Evolutionary conservation across 495 filamentous ascomycete species (phyloP), one percentile per base, ranked within the genome.

Genomic region (Hyaloscypha finlandica): DNA sequence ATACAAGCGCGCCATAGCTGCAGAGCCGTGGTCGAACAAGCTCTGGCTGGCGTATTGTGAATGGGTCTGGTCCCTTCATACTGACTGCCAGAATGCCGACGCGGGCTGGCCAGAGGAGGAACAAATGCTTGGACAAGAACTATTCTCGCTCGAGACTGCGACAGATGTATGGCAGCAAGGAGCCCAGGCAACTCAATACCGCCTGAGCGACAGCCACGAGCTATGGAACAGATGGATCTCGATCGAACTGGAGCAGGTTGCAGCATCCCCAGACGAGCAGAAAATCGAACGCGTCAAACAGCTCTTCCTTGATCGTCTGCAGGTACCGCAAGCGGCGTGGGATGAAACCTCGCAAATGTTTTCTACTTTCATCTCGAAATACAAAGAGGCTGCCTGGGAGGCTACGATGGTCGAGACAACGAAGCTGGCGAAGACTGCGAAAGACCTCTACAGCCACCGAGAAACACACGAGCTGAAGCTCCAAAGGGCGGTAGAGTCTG

Each of bases 41-140:
- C 82, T 99, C 19, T 99, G 96, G 94, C 81, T 88, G 64, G 84
- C 89, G 22, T 97, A 97, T 77, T 94, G 90, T 67, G 89, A 96
- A 70, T 97, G 89, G 82, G 85, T 97, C 67, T 86, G 90, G 72
- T 88, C 88, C 22, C 85, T 96, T 8, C 90, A 92, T 70, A 84
- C 86, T 32, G 83, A 86, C 73, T 87, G 85, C 63, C 85, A 88
- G 71, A 77, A 79, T 39, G 76, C 78, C 48, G 80, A 86, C 74
- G 80, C 83, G 53, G 78, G 78, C 35, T 95, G 92, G 90, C 79
- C 88, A 11, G 86, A 89, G 60, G 92, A 96, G 61, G 93, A 97
- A 65, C 87, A 86, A 70, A 74, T 86, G 62, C 72, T 91, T 37
- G 92, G 91, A 56, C 84, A 84, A 58, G 91, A 96, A 65, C 79